A percentile compares a stretch with the other conserved stretches of the same genome.
Conservation (phyloP, 2,329 filamentous ascomycete species). For the Colletotrichum spinosum region DNA sequence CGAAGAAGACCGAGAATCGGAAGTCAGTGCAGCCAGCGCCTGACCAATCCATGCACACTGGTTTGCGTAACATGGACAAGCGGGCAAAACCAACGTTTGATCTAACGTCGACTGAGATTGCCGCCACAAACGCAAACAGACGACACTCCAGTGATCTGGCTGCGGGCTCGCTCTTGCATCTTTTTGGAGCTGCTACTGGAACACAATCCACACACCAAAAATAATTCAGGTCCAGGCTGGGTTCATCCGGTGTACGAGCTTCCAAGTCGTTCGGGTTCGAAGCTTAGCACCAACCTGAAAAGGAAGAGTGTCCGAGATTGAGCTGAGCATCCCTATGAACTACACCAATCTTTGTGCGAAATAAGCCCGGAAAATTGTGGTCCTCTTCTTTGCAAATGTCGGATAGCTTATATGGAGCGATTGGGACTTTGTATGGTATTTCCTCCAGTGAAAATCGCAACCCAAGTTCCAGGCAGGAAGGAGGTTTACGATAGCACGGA, state of each 20-base stretch:
- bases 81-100: too few species aligned
- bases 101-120: too few species aligned
- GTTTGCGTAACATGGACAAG: too few species aligned
- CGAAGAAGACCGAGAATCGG: too few species aligned
- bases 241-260: conserved; percentile 34
- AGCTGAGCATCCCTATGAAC: conserved; percentile 30
- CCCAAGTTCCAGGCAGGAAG: conserved; percentile 18
- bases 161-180: too few species aligned
- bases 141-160: too few species aligned
- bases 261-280: conserved; percentile 9
- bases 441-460: conserved; percentile 30
- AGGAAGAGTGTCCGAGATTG: conserved; percentile 37
- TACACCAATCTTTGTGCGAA: conserved; percentile 17
- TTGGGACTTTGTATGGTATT: conserved; percentile 26
- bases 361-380: conserved; percentile 11
- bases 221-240: not conserved
- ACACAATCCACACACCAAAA: too few species aligned
- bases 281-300: conserved; percentile 37
- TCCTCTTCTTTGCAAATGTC: conserved; percentile 6
- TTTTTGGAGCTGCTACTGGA: too few species aligned
- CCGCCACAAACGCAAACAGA: too few species aligned
- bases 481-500: conserved; percentile 21
- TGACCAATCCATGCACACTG: too few species aligned
- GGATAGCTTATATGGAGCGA: conserved; percentile 9
- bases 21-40: too few species aligned